Evolutionary conservation across 2,329 filamentous ascomycete genomes (phyloP), one percentile per base, ranked within the genome.

Genomic region (Incumbomyces delicatus): DNA sequence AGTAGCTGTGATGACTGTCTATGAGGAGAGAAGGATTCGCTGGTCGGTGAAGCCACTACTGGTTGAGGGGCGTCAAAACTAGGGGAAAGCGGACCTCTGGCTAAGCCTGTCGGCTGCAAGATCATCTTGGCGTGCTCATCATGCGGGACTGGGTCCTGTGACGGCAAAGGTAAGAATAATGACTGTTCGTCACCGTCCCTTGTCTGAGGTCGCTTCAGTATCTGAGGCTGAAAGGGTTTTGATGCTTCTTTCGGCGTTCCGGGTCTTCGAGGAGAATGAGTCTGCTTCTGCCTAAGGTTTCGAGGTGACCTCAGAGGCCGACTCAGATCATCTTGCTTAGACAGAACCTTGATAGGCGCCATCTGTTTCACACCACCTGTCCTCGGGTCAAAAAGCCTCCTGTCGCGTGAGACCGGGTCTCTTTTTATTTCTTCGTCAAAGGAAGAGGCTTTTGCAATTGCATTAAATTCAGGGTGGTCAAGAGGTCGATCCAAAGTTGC

Each of bases 171-270:
- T 6, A 29, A 20, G 17, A 31, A 11, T 37, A 17, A 12, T 10
- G 22, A 6, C 2, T 33, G 13, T 14, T 29, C 17, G 13, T 45
- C 42, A 30, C 42, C 27, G 27, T 60, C 61, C 5, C 53, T 50
- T 47, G 61, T 69, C 41, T 70, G 66, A 20, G 72, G 71, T 2
- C 73, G 71, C 50, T 72, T 73, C 14, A 77, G 57, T 20, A 76
- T 76, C 46, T 75, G 71, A 7, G 73, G 73, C 48, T 75, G 72
- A 52, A 76, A 76, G 11, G 67, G 62, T 52, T 70, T 75, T 17
- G 30, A 37, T 27, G 32, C 10, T 37, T 35, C 39, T 34, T 45
- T 47, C 14, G 39, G 35, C 27, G 22, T 45, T n/a, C 36, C 33
- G 11, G 42, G 42, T 22, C 38, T 18, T 29, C 42, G 42, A 29